phyloP scores from a whole-genome alignment of 345 rosid genomes.

The Cardamine occulta region DNA sequence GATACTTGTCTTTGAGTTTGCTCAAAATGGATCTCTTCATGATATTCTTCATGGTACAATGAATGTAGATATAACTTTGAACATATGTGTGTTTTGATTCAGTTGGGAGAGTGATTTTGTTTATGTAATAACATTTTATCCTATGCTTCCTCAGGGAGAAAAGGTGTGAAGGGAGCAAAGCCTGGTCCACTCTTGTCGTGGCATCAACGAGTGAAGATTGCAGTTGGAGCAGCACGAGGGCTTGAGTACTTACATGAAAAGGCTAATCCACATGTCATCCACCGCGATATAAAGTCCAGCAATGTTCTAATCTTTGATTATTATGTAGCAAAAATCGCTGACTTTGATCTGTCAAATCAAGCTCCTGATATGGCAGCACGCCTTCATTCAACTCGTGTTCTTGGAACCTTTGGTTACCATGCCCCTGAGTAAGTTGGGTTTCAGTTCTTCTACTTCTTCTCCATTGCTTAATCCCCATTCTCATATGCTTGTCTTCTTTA shows the following conservation, averaged over 20 bases:
- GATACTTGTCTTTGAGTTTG: conserved; percentile 71
- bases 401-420: conserved; percentile 77
- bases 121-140: not conserved
- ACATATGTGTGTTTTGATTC: not conserved
- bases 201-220: conserved; percentile 67
- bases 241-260: conserved; percentile 73
- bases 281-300: conserved; percentile 73
- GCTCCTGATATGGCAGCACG: conserved; percentile 79
- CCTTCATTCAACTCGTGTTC: conserved; percentile 73
- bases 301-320: conserved; percentile 69
- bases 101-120: not conserved
- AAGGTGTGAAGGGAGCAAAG: conserved; percentile 72
- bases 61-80: not conserved
- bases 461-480: not conserved
- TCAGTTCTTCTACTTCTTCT: conserved; percentile 45
- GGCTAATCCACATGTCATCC: conserved; percentile 56
- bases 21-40: conserved; percentile 76
- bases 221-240: conserved; percentile 76
- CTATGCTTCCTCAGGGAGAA: conserved; percentile 53
- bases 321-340: conserved; percentile 70
- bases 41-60: conserved; percentile 70
- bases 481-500: not conserved
- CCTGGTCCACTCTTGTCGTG: conserved; percentile 73
- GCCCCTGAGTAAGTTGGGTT: conserved; percentile 66
- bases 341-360: conserved; percentile 74